Percentiles rank a stretch among this genome's conserved stretches.
Evolutionary conservation across 1,284 basidiomycete genomes (phyloP).

Genomic region (Apiotrichum montevideense): DNA sequence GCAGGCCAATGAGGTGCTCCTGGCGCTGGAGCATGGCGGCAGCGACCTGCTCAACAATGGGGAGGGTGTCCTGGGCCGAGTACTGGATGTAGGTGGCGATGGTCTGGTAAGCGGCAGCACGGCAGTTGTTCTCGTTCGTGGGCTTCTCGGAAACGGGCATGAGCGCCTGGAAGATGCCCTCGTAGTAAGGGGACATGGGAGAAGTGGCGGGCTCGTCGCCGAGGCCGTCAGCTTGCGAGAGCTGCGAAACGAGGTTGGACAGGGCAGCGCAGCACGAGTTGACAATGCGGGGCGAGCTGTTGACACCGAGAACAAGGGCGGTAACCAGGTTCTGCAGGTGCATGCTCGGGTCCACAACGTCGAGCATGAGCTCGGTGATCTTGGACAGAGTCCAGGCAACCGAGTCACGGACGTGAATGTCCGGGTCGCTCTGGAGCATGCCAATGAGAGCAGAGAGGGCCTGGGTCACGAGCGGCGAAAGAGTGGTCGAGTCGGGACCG

Average conservation of each 20-base stretch:
- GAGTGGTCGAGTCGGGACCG: slow-evolving; percentile 70
- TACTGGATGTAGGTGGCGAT: slow-evolving; percentile 80
- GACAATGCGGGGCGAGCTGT: slow-evolving; percentile 72
- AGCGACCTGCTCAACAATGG: slow-evolving; percentile 75
- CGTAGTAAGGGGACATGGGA: slow-evolving; percentile 82
- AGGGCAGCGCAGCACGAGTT: slow-evolving; percentile 95
- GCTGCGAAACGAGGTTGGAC: slow-evolving; percentile 87
- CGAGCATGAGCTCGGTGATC: slow-evolving; percentile 85
- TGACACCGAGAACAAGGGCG: slow-evolving; percentile 74
- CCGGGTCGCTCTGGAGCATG: slow-evolving; percentile 80
- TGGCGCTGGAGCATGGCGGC: slow-evolving; percentile 78
- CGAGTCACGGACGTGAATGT: slow-evolving; percentile 88
- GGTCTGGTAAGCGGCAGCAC: slow-evolving; percentile 94
- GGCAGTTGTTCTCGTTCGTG: slow-evolving; percentile 84
- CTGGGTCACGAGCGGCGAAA: slow-evolving; percentile 88
- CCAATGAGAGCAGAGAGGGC: slow-evolving; percentile 89
- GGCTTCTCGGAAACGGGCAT: slow-evolving; percentile 73
- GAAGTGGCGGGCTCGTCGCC: slow-evolving; percentile 51
- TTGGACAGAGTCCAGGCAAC: slow-evolving; percentile 96
- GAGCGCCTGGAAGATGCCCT: slow-evolving; percentile 75
- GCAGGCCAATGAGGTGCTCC: slow-evolving; percentile 75
- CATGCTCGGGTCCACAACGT: slow-evolving; percentile 80
- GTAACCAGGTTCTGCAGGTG: slow-evolving; percentile 79
- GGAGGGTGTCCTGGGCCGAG: slow-evolving; percentile 72
- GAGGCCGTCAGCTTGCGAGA: slow-evolving; percentile 55